Conservation (phyloP, 1,139 yeast species). For the Saccharomyces hybrid region DNA sequence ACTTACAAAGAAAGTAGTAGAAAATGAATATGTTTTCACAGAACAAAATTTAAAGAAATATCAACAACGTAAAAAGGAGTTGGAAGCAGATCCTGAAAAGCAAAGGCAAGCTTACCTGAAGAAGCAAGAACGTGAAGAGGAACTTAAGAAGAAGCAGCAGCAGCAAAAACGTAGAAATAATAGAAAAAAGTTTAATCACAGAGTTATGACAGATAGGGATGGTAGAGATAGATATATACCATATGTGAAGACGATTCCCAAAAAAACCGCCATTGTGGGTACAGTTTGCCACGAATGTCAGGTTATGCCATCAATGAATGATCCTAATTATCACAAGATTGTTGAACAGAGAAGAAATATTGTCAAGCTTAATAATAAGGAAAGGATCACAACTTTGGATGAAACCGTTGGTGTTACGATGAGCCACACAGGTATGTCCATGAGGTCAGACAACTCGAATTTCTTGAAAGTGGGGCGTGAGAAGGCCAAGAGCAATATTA, state of each 20-base stretch:
- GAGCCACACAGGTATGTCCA: constrained; percentile 77
- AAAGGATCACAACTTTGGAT: constrained; percentile 70
- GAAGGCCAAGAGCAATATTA: constrained; percentile 40
- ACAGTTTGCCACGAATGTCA: constrained; percentile 90
- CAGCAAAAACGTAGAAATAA: constrained; percentile 29
- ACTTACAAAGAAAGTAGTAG: constrained; percentile 68
- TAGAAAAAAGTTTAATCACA: constrained; percentile 29
- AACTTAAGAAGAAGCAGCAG: constrained; percentile 33
- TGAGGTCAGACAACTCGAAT: constrained; percentile 57
- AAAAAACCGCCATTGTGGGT: constrained; percentile 79
- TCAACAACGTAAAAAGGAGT: constrained; percentile 45
- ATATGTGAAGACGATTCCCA: constrained; percentile 72
- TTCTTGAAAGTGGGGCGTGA: constrained; percentile 47
- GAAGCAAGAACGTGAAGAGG: constrained; percentile 35
- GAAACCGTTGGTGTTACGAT: constrained; percentile 84
- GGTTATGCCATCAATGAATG: constrained; percentile 69
- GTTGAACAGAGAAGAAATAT: constrained; percentile 48
- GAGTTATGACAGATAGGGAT: constrained; percentile 36
- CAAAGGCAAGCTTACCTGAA: constrained; percentile 36
- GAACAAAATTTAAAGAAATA: constrained; percentile 74
- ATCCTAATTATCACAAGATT: constrained; percentile 57
- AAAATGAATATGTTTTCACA: constrained; percentile 81
- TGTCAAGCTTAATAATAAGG: constrained; percentile 41
- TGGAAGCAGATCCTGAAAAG: constrained; percentile 33
- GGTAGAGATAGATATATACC: constrained; percentile 50